Conservation (phyloP, 2,329 filamentous ascomycete species). For the Tricladium varicosporioides region DNA sequence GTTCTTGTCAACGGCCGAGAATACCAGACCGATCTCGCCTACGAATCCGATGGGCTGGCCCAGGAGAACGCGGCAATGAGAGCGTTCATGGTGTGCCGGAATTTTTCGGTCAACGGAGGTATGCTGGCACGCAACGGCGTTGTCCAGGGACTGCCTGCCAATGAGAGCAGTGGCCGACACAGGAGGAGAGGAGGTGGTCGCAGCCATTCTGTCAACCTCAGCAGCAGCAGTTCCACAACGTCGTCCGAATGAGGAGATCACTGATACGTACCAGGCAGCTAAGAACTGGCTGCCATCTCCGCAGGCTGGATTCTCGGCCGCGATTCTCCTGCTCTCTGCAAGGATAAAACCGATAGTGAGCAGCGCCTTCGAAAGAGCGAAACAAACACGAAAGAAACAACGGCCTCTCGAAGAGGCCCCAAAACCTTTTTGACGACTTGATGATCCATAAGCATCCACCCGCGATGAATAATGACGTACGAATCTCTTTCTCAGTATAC, state of each 20-base stretch:
- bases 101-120: slow-evolving; percentile 95
- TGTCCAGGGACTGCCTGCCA: slow-evolving; percentile 61
- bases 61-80: slow-evolving; percentile 94
- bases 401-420: slow-evolving; percentile 22
- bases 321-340: slow-evolving; percentile 10
- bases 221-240: slow-evolving; percentile 35
- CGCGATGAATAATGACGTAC: slow-evolving; percentile 17
- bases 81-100: slow-evolving; percentile 95
- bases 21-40: slow-evolving; percentile 87
- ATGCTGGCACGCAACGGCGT: slow-evolving; percentile 74
- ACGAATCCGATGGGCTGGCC: slow-evolving; percentile 77
- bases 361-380: slow-evolving; percentile 5
- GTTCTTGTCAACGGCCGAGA: slow-evolving; percentile 95
- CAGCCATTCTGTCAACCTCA: slow-evolving; percentile 34
- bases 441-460: slow-evolving; percentile 19
- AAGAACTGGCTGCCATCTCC: slow-evolving; percentile 26
- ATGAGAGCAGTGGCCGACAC: slow-evolving; percentile 33
- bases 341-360: slow-evolving; percentile 15
- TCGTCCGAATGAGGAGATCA: slow-evolving; percentile 30
- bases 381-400: slow-evolving; percentile 20
- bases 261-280: slow-evolving; percentile 27
- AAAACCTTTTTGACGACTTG: slow-evolving; percentile 20
- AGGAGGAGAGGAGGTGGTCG: slow-evolving; percentile 29
- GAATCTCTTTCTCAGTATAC: slow-evolving; percentile 18
- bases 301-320: slow-evolving; percentile 18